Percentiles rank a stretch among this genome's conserved stretches.
These are phyloP conservation scores for Tuber calosporum DNA, from an alignment of 495 filamentous ascomycete genomes.

Conservation along the genomic window DNA sequence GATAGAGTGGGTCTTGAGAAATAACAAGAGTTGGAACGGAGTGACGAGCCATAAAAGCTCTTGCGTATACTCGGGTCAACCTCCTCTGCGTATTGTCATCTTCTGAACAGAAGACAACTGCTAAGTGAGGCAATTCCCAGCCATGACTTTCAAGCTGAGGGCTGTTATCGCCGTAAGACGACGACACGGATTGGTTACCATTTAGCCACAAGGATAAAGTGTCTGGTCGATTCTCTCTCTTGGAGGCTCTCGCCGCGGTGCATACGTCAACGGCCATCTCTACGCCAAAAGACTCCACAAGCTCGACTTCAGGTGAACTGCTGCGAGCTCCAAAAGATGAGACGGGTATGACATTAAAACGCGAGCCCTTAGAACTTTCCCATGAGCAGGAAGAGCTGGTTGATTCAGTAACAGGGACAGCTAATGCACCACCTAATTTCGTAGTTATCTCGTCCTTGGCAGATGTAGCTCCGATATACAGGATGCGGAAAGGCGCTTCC, in stretches of 20 bases:
- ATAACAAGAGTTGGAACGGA: slow-evolving; percentile 61
- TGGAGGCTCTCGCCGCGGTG: slow-evolving; percentile 49
- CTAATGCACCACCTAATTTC: slow-evolving; percentile 61
- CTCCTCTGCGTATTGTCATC: slow-evolving; percentile 47
- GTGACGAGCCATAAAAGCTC: slow-evolving; percentile 59
- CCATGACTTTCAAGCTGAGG: slow-evolving; percentile 48
- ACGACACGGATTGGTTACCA: slow-evolving; percentile 48
- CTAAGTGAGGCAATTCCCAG: slow-evolving; percentile 65
- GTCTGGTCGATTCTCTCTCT: slow-evolving; percentile 45
- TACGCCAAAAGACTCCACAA: slow-evolving; percentile 59
- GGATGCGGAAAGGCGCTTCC: slow-evolving; percentile 59
- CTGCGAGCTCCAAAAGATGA: slow-evolving; percentile 61
- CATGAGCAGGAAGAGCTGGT: slow-evolving; percentile 47
- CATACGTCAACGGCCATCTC: slow-evolving; percentile 72
- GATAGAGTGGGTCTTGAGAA: slow-evolving; percentile 54
- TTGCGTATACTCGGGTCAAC: slow-evolving; percentile 52
- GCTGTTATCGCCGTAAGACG: slow-evolving; percentile 47
- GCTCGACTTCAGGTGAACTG: slow-evolving; percentile 60
- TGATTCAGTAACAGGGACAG: slow-evolving; percentile 48
- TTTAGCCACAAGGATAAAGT: slow-evolving; percentile 55
- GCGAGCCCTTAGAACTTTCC: slow-evolving; percentile 47
- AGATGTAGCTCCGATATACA: slow-evolving; percentile 60
- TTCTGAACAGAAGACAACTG: slow-evolving; percentile 59
- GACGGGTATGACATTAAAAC: slow-evolving; percentile 67
- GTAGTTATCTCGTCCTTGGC: slow-evolving; percentile 64